Conservation (phyloP, 2,329 filamentous ascomycete genomes). For the Colletotrichum musae region DNA sequence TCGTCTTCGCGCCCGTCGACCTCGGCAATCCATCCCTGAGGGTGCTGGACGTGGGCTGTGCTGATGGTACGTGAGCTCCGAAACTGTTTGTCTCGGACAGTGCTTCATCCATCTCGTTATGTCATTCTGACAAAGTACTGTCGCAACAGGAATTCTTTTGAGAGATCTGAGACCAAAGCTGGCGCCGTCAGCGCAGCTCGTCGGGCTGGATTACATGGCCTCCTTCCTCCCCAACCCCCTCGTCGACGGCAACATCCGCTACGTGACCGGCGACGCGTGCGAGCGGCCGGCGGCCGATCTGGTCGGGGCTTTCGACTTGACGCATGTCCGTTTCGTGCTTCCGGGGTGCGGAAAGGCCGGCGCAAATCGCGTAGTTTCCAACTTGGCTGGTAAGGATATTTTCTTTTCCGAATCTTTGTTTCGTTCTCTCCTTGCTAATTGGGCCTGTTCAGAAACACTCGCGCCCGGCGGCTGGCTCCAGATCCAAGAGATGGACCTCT, state of each 20-base stretch:
- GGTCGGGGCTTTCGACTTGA: background rate
- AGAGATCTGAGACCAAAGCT: background rate
- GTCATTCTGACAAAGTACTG: background rate
- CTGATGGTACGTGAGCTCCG: background rate
- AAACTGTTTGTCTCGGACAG: too few species aligned
- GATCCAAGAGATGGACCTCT: background rate
- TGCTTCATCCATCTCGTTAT: too few species aligned
- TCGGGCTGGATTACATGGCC: background rate
- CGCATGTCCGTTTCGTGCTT: background rate
- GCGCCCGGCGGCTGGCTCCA: background rate
- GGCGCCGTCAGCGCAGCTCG: background rate
- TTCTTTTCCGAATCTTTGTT: too few species aligned
- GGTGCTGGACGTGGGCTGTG: background rate
- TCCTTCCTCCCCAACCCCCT: background rate
- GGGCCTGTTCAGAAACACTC: too few species aligned
- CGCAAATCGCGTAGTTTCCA: background rate
- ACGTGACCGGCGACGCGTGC: background rate
- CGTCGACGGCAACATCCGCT: background rate
- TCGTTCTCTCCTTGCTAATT: too few species aligned
- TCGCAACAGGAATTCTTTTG: background rate
- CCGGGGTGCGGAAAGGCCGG: background rate
- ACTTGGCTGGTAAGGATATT: background rate
- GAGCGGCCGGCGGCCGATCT: background rate
- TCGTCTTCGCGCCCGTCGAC: constrained; percentile 1
- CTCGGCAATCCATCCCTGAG: background rate